Conservation (phyloP, 2,329 filamentous ascomycete species). For the Teratosphaeria viscida region DNA sequence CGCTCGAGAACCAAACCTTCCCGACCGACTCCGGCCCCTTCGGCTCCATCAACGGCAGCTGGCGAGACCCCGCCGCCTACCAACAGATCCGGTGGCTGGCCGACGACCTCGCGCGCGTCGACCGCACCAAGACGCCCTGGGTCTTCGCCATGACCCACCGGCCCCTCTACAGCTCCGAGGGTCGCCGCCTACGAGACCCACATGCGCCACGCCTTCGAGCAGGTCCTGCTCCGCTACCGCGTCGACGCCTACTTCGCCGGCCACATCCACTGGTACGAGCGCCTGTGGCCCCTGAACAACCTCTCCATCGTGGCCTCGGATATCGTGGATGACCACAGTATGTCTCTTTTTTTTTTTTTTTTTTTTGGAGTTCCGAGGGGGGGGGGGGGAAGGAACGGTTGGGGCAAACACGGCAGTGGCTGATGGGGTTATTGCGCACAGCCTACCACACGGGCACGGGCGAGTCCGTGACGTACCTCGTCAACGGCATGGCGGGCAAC, state of each 20-base stretch:
- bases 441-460: conserved; percentile 39
- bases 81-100: conserved; percentile 40
- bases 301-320: background rate
- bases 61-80: conserved; percentile 34
- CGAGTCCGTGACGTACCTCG: conserved; percentile 39
- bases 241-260: conserved; percentile 34
- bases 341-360: background rate
- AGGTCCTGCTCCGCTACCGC: conserved; percentile 33
- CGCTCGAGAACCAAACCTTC: conserved; percentile 34
- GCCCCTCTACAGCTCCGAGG: conserved; percentile 38
- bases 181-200: conserved; percentile 35
- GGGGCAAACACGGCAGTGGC: background rate
- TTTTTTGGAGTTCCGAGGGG: no score
- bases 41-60: conserved; percentile 31
- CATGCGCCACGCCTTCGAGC: conserved; percentile 38
- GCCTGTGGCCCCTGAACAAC: conserved; percentile 27
- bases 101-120: conserved; percentile 34
- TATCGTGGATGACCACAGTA: background rate
- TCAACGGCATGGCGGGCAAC: conserved; percentile 46
- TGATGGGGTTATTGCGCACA: background rate
- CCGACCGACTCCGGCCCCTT: conserved; percentile 42
- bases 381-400: no score
- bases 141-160: conserved; percentile 40
- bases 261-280: conserved; percentile 38
- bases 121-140: conserved; percentile 41